A percentile compares a stretch with the other conserved stretches of the same genome.
phyloP scores from a whole-genome alignment of 129 eudicot species.

The Centella asiatica region DNA sequence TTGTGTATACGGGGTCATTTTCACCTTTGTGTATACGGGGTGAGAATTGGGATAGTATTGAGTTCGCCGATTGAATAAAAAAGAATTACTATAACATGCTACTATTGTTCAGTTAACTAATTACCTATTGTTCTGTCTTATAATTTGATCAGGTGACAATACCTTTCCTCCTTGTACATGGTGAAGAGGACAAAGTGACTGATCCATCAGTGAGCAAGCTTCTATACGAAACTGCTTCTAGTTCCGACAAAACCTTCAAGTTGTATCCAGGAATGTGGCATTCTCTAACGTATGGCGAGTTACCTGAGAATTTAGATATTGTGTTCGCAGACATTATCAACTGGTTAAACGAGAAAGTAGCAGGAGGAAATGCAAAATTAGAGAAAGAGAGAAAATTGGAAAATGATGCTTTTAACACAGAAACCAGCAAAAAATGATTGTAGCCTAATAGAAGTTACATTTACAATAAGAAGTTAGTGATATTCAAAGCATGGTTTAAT shows the following conservation, averaged over 20 bases:
- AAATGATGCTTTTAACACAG: conserved; percentile 18
- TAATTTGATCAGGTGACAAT: conserved; percentile 25
- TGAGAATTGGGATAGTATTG: too few species aligned
- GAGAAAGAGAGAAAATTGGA: conserved; percentile 41
- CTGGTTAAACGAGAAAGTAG: conserved; percentile 52
- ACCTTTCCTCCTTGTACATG: conserved; percentile 67
- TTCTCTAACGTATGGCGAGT: conserved; percentile 70
- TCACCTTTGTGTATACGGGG: too few species aligned
- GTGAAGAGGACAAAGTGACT: conserved; percentile 73
- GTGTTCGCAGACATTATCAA: conserved; percentile 43
- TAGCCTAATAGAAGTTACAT: not conserved
- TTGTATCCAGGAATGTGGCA: conserved; percentile 94
- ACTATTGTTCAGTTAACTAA: not conserved
- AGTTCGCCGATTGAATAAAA: too few species aligned
- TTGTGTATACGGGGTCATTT: too few species aligned
- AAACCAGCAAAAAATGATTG: not conserved
- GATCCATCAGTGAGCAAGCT: conserved; percentile 70
- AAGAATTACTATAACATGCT: not conserved
- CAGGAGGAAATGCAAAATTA: conserved; percentile 22
- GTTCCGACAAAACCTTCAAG: conserved; percentile 73
- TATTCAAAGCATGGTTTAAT: not conserved
- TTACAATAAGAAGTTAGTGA: not conserved
- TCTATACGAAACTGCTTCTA: conserved; percentile 48
- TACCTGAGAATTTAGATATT: conserved; percentile 54
- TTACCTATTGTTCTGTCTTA: not conserved